Evolutionary conservation across 805 yeast species (phyloP), one percentile per base, ranked within the genome.

Genomic region (Starmerella floricola): DNA sequence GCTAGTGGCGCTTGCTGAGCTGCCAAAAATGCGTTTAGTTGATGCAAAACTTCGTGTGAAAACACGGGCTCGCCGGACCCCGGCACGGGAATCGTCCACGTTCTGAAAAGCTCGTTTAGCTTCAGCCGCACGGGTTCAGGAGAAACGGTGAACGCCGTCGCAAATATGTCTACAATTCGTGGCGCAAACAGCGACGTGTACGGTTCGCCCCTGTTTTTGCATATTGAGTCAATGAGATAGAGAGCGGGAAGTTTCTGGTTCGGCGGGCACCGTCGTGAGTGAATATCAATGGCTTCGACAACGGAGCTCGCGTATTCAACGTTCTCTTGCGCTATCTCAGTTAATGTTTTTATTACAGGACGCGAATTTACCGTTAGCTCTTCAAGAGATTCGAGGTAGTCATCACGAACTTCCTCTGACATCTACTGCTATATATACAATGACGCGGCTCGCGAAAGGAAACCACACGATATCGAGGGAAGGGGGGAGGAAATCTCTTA

Each of bases 191-290:
- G 60, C 6, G 76, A 68, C n/a, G 85, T 82, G 59, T 88, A 91
- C 1, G 97, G 96, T 47, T 78, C 72, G 8, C 96, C 95, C 26
- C 84, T 78, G 55, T 79, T 83, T 61, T 91, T 91, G 63, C 88
- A 81, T 36, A 91, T 81, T 15, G 96, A 86, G 60, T 91, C 97
- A 42, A 91, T 62, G 35, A 88, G 68, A 57, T 88, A 91, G 46
- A 91, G 68, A 3, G 91, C 76, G 53, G 74, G 91, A 36, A 91
- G 68, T 61, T 91, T 91, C 50, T 83, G 87, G 11, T 73, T 71
- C 1, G 96, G 96, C 2, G 82, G 72, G 55, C 91, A 77, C 59
- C 60, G 78, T 50, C 72, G 69, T 37, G 88, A 77, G 59, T 95
- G 73, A 40, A 68, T 69, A 51, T 79, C 84, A 41, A 91, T 73